Conservation (phyloP, 805 yeast species). For the Candida nemodendra region DNA sequence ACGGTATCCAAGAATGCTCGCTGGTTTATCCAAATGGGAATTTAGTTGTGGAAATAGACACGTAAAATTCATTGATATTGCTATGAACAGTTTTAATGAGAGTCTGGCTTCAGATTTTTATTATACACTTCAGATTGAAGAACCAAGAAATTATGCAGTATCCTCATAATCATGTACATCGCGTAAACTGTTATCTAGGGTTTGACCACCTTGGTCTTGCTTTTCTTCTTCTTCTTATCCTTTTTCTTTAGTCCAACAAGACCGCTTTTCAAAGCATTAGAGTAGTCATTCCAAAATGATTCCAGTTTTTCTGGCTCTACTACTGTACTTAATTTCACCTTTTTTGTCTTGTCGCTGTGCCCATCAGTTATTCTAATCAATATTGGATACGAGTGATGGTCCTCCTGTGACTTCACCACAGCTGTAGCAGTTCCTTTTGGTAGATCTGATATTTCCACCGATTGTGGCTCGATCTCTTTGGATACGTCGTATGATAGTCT, state of each 20-base stretch:
- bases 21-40: conserved; percentile 65
- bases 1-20: conserved; percentile 40
- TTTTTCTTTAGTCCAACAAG: conserved; percentile 77
- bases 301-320: conserved; percentile 63
- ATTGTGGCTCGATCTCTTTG: conserved; percentile 18
- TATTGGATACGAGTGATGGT: conserved; percentile 49
- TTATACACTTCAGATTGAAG: not conserved
- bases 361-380: conserved; percentile 70
- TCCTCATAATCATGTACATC: not conserved
- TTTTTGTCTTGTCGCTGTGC: conserved; percentile 44
- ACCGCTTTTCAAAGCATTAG: conserved; percentile 66
- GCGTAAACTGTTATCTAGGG: not conserved
- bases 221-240: conserved; percentile 61
- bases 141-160: not conserved
- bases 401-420: conserved; percentile 7
- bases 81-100: conserved; percentile 1
- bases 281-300: conserved; percentile 74
- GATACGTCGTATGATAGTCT: conserved; percentile 36
- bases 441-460: conserved; percentile 16
- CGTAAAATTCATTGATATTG: not conserved
- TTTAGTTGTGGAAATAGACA: conserved; percentile 37
- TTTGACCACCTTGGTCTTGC: conserved; percentile 47
- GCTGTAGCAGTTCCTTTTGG: conserved; percentile 15
- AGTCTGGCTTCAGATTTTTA: not conserved
- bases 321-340: conserved; percentile 68